Conservation (phyloP, 75 land plant species). For the Picea sitchensis region DNA sequence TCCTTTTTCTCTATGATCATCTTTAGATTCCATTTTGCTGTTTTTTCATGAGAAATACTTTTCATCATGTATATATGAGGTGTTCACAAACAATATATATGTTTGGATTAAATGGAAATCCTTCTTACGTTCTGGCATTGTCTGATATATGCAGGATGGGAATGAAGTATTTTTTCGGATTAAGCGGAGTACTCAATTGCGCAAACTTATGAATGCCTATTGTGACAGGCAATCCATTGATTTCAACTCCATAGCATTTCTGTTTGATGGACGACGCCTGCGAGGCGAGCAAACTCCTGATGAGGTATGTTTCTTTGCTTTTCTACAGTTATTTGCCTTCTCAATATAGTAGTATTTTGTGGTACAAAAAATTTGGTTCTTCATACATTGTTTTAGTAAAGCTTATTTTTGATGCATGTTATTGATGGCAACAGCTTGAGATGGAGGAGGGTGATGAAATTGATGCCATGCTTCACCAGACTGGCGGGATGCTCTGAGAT, state of each 20-base stretch:
- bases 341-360: background rate
- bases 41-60: too few relatives aligned
- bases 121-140: too few relatives aligned
- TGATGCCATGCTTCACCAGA: slow-evolving; percentile 78
- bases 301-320: slow-evolving; percentile 35
- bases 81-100: too few relatives aligned
- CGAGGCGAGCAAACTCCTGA: slow-evolving; percentile 89
- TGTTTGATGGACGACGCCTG: slow-evolving; percentile 87
- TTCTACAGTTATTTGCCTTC: background rate
- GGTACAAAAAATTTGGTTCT: background rate
- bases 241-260: slow-evolving; percentile 72
- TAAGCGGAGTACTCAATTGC: slow-evolving; percentile 68
- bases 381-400: background rate
- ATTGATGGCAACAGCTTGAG: slow-evolving; percentile 37
- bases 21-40: too few relatives aligned
- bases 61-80: too few relatives aligned
- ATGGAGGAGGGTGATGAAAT: slow-evolving; percentile 81
- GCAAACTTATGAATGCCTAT: slow-evolving; percentile 89
- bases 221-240: slow-evolving; percentile 86
- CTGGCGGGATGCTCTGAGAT: slow-evolving; percentile 3
- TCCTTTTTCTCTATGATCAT: too few relatives aligned
- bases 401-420: background rate
- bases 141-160: slow-evolving; percentile 55
- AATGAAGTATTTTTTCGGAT: slow-evolving; percentile 90
- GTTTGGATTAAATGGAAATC: too few relatives aligned